Evolutionary conservation across 1,284 basidiomycete genomes (phyloP).

Genomic region (Cryptococcus sp.): DNA sequence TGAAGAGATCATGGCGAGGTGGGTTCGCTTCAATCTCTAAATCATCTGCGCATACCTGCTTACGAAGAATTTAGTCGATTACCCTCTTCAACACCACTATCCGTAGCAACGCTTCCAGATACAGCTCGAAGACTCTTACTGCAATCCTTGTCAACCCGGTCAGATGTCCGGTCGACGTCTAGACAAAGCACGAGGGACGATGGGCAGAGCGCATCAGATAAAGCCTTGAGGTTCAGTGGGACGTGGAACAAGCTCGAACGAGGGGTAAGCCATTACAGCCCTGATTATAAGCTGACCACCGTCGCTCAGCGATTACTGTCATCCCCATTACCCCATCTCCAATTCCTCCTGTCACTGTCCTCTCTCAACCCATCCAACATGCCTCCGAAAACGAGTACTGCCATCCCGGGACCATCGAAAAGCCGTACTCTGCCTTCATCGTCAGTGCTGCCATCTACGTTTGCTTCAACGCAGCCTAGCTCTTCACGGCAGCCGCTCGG

Average conservation of each 20-base stretch:
- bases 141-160: conserved; percentile 2
- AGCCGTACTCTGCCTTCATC: conserved; percentile 15
- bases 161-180: conserved; percentile 10
- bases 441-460: conserved; percentile 6
- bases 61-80: conserved; percentile 14
- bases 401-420: conserved; percentile 2
- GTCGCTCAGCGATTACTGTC: conserved; percentile 34
- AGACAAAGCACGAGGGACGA: conserved; percentile 14
- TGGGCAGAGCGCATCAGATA: conserved; percentile 26
- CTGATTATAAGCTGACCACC: conserved; percentile 3
- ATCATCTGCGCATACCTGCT: background rate
- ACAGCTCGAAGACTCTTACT: conserved; percentile 23
- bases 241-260: conserved; percentile 40
- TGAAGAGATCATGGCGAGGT: conserved; percentile 45
- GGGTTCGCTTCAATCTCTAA: background rate
- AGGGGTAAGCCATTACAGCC: conserved; percentile 27
- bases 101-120: conserved; percentile 23
- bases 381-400: conserved; percentile 1
- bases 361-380: conserved; percentile 23
- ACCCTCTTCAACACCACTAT: conserved; percentile 27
- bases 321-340: conserved; percentile 41
- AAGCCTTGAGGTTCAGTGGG: conserved; percentile 35
- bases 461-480: conserved; percentile 23
- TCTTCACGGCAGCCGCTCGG: conserved; percentile 18
- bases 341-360: conserved; percentile 47